Percentiles rank a stretch among this genome's conserved stretches.
These are phyloP conservation scores for Allium fistulosum DNA, from an alignment of 106 monocot genomes.

Conservation along the genomic window DNA sequence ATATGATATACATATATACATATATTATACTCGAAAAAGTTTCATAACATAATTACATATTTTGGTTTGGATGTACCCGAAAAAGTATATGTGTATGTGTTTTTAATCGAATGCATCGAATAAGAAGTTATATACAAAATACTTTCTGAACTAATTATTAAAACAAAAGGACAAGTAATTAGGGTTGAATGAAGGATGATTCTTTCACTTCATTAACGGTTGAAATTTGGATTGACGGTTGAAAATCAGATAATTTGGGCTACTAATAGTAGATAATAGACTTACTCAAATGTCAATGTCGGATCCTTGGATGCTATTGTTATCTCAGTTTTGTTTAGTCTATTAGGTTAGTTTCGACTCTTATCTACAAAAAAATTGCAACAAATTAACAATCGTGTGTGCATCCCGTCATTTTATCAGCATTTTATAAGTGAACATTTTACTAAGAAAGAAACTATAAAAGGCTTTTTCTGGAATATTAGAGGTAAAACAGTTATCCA, in stretches of 20 bases:
- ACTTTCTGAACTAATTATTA: too few species aligned
- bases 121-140: too few species aligned
- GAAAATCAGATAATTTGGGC: background rate
- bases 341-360: slow-evolving; percentile 91
- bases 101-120: too few species aligned
- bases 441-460: background rate
- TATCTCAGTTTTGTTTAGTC: slow-evolving; percentile 89
- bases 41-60: too few species aligned
- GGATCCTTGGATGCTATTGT: slow-evolving; percentile 76
- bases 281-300: too few species aligned
- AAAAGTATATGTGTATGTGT: too few species aligned
- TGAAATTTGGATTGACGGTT: background rate
- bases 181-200: background rate
- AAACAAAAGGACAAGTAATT: too few species aligned
- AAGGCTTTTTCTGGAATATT: too few species aligned
- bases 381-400: background rate
- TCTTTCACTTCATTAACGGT: background rate
- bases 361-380: slow-evolving; percentile 32
- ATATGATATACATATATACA: too few species aligned
- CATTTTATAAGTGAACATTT: background rate
- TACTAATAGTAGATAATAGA: background rate
- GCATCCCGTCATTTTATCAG: background rate
- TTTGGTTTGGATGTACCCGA: too few species aligned
- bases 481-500: too few species aligned
- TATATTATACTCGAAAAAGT: too few species aligned